These are phyloP conservation scores for Thraustochytrium striatum DNA, from an alignment of 352 stramenopile species.

Conservation along the genomic window DNA sequence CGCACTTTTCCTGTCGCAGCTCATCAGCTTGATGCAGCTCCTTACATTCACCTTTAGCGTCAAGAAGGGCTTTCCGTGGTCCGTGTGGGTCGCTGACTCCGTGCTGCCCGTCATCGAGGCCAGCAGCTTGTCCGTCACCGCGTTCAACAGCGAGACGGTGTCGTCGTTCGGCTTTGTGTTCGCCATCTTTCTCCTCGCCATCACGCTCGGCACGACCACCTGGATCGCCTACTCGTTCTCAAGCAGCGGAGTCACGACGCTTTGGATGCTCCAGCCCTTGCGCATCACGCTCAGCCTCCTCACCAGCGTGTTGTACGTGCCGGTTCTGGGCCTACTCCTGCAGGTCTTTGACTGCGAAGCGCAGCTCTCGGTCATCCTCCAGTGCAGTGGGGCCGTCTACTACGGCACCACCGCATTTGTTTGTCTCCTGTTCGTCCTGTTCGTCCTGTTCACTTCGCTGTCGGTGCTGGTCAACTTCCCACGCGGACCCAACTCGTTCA, in stretches of 20 bases:
- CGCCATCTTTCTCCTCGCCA: neutral
- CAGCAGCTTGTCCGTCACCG: neutral
- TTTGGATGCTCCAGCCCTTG: neutral
- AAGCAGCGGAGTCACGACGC: neutral
- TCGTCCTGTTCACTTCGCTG: neutral
- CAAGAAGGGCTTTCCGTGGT: conserved; percentile 8
- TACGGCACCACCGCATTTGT: neutral
- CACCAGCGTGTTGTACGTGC: conserved; percentile 9
- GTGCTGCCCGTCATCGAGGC: conserved; percentile 21
- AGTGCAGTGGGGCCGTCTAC: neutral
- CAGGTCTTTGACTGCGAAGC: conserved; percentile 20
- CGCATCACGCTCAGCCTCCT: neutral
- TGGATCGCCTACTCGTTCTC: conserved; percentile 4
- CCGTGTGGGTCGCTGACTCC: neutral
- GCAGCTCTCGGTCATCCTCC: neutral
- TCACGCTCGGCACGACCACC: neutral
- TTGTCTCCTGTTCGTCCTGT: neutral
- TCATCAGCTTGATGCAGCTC: conserved; percentile 20
- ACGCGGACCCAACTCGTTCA: neutral
- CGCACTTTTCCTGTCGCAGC: neutral
- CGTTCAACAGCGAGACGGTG: too few species aligned
- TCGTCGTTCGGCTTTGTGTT: neutral
- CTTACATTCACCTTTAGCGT: conserved; percentile 27
- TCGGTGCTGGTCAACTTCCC: conserved; percentile 21
- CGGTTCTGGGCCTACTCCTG: neutral